Percentiles rank a stretch among this genome's conserved stretches.
These are phyloP conservation scores for Eremothecium coryli DNA, from an alignment of 1,139 yeast genomes.

Conservation along the genomic window DNA sequence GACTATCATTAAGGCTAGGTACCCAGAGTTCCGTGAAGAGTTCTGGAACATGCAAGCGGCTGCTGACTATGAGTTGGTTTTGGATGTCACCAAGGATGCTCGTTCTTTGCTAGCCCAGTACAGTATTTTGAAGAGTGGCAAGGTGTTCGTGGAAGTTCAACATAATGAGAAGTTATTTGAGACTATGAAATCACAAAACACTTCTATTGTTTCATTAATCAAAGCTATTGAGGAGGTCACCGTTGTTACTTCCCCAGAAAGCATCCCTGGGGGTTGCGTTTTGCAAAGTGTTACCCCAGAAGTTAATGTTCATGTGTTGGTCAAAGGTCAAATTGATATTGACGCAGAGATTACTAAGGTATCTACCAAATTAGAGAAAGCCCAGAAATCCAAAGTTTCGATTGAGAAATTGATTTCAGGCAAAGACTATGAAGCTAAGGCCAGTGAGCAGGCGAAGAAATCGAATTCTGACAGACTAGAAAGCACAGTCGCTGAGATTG, in stretches of 20 bases:
- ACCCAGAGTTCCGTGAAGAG: constrained; percentile 57
- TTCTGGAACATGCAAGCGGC: constrained; percentile 58
- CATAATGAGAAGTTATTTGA: constrained; percentile 39
- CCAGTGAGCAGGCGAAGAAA: constrained; percentile 72
- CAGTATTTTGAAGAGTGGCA: constrained; percentile 78
- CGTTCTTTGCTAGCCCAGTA: constrained; percentile 89
- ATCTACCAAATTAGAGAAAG: constrained; percentile 57
- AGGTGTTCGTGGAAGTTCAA: constrained; percentile 64
- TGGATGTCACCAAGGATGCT: constrained; percentile 83
- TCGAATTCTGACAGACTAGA: constrained; percentile 62
- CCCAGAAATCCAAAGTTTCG: constrained; percentile 39
- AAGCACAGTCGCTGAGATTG: constrained; percentile 72
- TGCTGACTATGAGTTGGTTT: constrained; percentile 68
- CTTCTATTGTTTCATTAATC: constrained; percentile 79
- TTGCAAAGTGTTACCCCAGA: constrained; percentile 71
- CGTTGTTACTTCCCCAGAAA: constrained; percentile 46
- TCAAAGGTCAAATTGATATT: constrained; percentile 88
- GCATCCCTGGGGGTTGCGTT: constrained; percentile 84
- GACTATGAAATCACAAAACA: constrained; percentile 61
- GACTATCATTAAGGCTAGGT: constrained; percentile 72
- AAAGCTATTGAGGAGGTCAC: constrained; percentile 74
- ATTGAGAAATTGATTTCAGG: constrained; percentile 57
- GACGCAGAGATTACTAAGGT: constrained; percentile 86
- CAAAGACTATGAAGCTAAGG: constrained; percentile 79
- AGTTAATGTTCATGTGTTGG: constrained; percentile 80